Evolutionary conservation across 75 land plant genomes (phyloP), one percentile per base, ranked within the genome.

Genomic region (Sequoiadendron giganteum): DNA sequence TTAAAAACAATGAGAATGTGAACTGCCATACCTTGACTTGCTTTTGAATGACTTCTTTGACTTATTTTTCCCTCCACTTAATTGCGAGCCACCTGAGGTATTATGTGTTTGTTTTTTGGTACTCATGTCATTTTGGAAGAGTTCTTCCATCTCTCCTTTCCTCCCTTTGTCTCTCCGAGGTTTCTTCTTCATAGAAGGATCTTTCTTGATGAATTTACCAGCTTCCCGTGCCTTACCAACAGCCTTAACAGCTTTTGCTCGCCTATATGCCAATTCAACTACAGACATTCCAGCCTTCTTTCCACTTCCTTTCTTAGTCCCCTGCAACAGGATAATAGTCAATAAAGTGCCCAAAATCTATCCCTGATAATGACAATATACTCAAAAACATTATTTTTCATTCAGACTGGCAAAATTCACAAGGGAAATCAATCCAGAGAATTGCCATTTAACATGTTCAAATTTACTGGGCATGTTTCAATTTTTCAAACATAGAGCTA

Each of bases 221-320:
- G 95, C 89, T 79, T 90, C 90, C 76, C 87, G 87, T 43, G 95
- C 93, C 89, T 88, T 95, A 19, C 89, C 94, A 45, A 80, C 89
- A 65, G 97, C 94, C 89, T 98, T 98, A 30, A 90, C 92, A 86
- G 99, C 93, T 89, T 97, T 96, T 61, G 99, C 99, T 42, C 95
- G 88, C 48, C 94, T 90, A 89, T 97, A 97, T 25, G 92, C 98
- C 32, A 95, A 34, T 16, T 97, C 96, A 42, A 92, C 95, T 15
- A 96, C 86, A 58, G 98, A 92, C 49, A 91, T 90, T 76, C 95
- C 95, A 77, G 65, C 80, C 39, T 91, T 88, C 48, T 91, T 86
- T 84, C 88, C 89, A 45, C 90, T 89, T 32, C 82, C 87, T 58
- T 87, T 87, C 80, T 65, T 70, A 21, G 40, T 40, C 68, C 85